A percentile compares a stretch with the other conserved stretches of the same genome.
phyloP scores from a whole-genome alignment of 179 eudicot genomes.

The Amaranthus tricolor region DNA sequence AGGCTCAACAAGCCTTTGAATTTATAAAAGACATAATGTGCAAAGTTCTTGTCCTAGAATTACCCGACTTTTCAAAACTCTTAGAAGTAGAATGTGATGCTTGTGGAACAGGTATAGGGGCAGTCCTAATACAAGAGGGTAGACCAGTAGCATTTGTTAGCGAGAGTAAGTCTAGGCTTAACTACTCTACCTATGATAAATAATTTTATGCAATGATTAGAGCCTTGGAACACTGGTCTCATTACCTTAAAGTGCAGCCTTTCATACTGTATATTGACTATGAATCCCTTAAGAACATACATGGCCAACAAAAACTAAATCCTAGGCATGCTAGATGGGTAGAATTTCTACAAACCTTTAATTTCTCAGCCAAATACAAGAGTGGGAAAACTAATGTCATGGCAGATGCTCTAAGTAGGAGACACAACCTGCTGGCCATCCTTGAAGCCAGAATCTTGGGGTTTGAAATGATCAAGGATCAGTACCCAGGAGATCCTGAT shows the following conservation, averaged over 20 bases:
- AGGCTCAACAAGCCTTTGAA: neutral
- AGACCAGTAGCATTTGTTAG: neutral
- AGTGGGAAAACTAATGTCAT: neutral
- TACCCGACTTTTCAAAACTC: neutral
- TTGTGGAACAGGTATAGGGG: neutral
- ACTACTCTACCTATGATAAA: neutral
- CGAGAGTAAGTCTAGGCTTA: neutral
- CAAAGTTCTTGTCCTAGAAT: neutral
- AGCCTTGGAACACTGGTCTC: neutral
- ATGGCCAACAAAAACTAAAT: neutral
- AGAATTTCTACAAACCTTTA: neutral
- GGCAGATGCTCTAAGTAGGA: neutral
- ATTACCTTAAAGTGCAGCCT: neutral
- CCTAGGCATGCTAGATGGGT: neutral
- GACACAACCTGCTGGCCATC: neutral
- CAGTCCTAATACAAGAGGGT: neutral
- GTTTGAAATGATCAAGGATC: neutral
- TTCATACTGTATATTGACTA: neutral
- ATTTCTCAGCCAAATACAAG: neutral
- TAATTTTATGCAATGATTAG: neutral
- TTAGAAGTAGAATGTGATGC: neutral
- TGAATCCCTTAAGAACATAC: too few species aligned
- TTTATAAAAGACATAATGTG: neutral
- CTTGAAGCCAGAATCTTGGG: neutral
- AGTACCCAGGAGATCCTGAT: neutral